phyloP scores from a whole-genome alignment of 225 moss, liverwort and hornwort genomes.

The Ulota crispa region DNA sequence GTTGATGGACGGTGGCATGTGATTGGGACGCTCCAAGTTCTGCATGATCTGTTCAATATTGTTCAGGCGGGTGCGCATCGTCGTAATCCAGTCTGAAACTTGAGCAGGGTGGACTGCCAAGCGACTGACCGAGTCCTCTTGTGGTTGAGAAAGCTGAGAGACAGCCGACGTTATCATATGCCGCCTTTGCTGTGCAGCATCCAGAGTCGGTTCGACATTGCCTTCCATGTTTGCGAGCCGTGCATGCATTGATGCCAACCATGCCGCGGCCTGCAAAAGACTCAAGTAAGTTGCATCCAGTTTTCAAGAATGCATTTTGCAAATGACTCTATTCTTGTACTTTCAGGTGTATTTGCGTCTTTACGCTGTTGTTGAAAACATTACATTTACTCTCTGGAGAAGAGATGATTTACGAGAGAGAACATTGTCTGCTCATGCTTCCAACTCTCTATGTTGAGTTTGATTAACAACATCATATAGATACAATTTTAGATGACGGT shows the following conservation, averaged over 20 bases:
- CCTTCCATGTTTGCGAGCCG: constrained; percentile 45
- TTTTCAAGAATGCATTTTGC: neutral
- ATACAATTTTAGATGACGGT: too few relatives aligned
- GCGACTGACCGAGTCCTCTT: constrained; percentile 40
- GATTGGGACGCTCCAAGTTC: constrained; percentile 42
- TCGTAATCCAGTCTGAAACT: constrained; percentile 51
- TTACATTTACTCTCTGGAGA: too few relatives aligned
- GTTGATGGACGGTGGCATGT: constrained; percentile 1
- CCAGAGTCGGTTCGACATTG: constrained; percentile 31
- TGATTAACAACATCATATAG: too few relatives aligned
- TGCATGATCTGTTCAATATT: constrained; percentile 57
- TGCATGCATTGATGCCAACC: constrained; percentile 52
- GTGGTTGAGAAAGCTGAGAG: constrained; percentile 48
- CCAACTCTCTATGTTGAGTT: too few relatives aligned
- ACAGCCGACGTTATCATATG: constrained; percentile 43
- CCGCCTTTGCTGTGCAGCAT: constrained; percentile 40
- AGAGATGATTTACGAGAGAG: too few relatives aligned
- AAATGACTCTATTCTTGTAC: neutral
- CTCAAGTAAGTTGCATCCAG: neutral
- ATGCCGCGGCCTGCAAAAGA: constrained; percentile 41
- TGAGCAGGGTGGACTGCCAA: constrained; percentile 44
- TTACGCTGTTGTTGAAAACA: too few relatives aligned
- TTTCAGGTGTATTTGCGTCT: neutral
- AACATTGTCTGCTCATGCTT: too few relatives aligned
- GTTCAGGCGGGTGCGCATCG: constrained; percentile 50